These are phyloP conservation scores for Tylopilus cervinicoccineus DNA, from an alignment of 768 basidiomycete species.

Conservation along the genomic window DNA sequence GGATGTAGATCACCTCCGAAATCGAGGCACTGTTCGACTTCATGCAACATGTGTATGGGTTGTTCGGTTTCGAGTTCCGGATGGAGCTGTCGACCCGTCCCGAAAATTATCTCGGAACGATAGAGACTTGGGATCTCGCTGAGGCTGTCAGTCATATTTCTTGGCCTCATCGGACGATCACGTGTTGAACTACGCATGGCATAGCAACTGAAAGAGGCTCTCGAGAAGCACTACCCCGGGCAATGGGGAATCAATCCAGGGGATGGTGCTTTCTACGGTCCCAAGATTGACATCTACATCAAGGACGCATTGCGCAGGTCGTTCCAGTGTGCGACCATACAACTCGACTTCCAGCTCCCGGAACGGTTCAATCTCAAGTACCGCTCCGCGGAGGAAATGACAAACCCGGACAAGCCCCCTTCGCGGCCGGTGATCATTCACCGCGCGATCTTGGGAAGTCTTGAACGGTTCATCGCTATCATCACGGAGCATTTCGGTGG, in stretches of 20 bases:
- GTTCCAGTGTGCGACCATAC: constrained; percentile 98
- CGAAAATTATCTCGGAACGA: constrained; percentile 84
- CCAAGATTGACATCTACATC: constrained; percentile 98
- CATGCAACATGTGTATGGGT: constrained; percentile 88
- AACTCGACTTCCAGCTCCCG: constrained; percentile 98
- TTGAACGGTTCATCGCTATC: constrained; percentile 96
- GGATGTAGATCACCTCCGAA: constrained; percentile 74
- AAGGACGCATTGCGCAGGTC: constrained; percentile 87
- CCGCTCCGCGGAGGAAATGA: constrained; percentile 62
- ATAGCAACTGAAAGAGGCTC: constrained; percentile 78
- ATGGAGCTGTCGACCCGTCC: constrained; percentile 95
- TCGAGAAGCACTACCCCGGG: constrained; percentile 83
- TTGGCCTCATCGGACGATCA: neutral
- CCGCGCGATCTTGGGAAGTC: constrained; percentile 88
- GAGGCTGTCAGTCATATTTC: constrained; percentile 56
- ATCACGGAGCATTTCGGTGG: constrained; percentile 97
- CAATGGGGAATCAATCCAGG: constrained; percentile 93
- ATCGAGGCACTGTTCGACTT: constrained; percentile 89
- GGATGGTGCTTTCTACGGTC: constrained; percentile 99
- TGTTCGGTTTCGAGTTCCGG: constrained; percentile 93
- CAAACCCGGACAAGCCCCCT: constrained; percentile 49
- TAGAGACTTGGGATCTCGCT: constrained; percentile 89
- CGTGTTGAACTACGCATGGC: constrained; percentile 6
- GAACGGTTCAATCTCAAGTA: constrained; percentile 95
- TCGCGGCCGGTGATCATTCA: constrained; percentile 96